These are phyloP conservation scores for Hanseniaspora hatyaiensis DNA, from an alignment of 805 yeast genomes.

Conservation along the genomic window DNA sequence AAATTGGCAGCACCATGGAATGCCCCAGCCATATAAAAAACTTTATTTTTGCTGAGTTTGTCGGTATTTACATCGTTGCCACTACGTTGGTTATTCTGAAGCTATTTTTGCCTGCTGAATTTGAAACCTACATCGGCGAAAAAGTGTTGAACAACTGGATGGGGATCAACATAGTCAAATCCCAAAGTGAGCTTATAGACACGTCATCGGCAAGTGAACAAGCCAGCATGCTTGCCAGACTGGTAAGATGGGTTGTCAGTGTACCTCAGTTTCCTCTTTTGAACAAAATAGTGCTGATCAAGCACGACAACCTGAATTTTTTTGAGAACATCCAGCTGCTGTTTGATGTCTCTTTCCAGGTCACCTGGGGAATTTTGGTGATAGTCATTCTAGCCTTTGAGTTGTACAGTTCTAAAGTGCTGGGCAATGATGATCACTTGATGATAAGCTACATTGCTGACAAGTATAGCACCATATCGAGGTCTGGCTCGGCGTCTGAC, in stretches of 20 bases:
- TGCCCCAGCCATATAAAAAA: slow-evolving; percentile 12
- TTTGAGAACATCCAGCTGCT: slow-evolving; percentile 3
- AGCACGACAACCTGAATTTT: background rate
- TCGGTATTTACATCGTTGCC: slow-evolving; percentile 12
- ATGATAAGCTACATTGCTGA: slow-evolving; percentile 1
- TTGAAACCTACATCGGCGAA: slow-evolving; percentile 10
- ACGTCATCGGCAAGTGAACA: background rate
- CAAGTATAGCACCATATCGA: background rate
- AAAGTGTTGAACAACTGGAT: slow-evolving; percentile 9
- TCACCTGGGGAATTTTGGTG: slow-evolving; percentile 9
- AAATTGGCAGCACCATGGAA: background rate
- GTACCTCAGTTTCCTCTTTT: slow-evolving; percentile 12
- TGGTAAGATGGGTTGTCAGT: background rate
- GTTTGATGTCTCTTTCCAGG: slow-evolving; percentile 8
- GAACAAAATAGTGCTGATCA: slow-evolving; percentile 4
- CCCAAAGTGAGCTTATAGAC: slow-evolving; percentile 5
- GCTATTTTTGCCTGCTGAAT: slow-evolving; percentile 6
- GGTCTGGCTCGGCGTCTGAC: background rate
- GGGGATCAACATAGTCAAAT: background rate
- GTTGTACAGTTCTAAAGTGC: background rate
- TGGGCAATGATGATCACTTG: background rate
- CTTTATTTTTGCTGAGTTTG: slow-evolving; percentile 11
- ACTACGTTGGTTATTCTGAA: slow-evolving; percentile 10
- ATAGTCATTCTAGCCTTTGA: slow-evolving; percentile 4
- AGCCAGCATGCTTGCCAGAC: background rate